Percentiles rank a stretch among this genome's conserved stretches.
Conservation (phyloP, 306 rosid genomes). For the Parietaria judaica region DNA sequence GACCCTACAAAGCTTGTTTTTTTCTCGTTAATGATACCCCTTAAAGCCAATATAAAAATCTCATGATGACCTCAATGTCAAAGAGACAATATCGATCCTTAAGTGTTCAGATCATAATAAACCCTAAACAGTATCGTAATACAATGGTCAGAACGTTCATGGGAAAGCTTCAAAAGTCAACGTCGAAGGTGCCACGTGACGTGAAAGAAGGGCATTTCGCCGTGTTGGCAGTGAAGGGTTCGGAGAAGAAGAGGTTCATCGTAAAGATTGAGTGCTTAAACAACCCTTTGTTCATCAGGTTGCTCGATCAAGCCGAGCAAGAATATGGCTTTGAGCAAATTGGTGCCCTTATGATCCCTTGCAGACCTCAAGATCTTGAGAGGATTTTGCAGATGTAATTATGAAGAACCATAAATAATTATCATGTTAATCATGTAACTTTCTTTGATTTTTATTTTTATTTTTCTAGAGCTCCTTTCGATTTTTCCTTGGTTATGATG, state of each 20-base stretch:
- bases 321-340: slow-evolving; percentile 49
- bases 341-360: slow-evolving; percentile 61
- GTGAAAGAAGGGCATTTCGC: slow-evolving; percentile 49
- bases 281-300: slow-evolving; percentile 43
- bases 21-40: too few species aligned
- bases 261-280: slow-evolving; percentile 37
- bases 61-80: too few species aligned
- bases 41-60: too few species aligned
- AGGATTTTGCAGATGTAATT: slow-evolving; percentile 30
- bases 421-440: too few species aligned
- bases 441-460: too few species aligned
- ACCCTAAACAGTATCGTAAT: too few species aligned
- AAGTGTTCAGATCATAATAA: too few species aligned
- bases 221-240: slow-evolving; percentile 48
- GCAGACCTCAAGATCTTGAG: slow-evolving; percentile 46
- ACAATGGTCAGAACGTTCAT: not conserved
- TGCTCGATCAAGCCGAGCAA: slow-evolving; percentile 47
- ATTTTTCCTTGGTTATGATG: too few species aligned
- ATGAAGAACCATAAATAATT: not conserved
- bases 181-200: slow-evolving; percentile 14
- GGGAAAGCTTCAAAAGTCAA: slow-evolving; percentile 1
- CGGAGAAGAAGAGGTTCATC: slow-evolving; percentile 45
- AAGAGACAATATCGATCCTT: too few species aligned
- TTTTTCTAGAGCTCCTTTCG: too few species aligned
- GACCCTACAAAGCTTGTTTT: too few species aligned